These are phyloP conservation scores for Phytophthora uliginosa DNA, from an alignment of 352 stramenopile species.

Conservation along the genomic window DNA sequence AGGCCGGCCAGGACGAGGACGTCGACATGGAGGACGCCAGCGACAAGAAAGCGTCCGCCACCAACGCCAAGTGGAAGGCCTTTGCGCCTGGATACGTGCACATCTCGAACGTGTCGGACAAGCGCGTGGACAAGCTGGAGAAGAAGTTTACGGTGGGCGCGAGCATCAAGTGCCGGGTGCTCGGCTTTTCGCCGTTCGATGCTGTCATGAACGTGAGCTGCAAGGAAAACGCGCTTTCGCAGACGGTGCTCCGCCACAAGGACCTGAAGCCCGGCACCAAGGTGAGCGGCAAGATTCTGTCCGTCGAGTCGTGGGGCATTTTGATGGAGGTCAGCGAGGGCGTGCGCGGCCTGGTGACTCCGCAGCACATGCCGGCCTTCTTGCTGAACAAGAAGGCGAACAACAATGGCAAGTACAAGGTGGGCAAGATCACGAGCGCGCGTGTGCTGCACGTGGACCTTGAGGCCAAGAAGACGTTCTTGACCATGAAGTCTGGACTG, in stretches of 20 bases:
- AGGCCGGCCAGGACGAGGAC: conserved; percentile 32
- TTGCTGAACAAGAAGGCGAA: conserved; percentile 73
- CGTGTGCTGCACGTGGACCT: conserved; percentile 88
- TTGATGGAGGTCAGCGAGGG: conserved; percentile 90
- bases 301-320: conserved; percentile 86
- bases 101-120: conserved; percentile 89
- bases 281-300: conserved; percentile 85
- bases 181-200: conserved; percentile 90
- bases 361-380: conserved; percentile 84
- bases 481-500: conserved; percentile 93
- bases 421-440: conserved; percentile 80
- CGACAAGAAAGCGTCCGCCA: conserved; percentile 36
- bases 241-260: conserved; percentile 83
- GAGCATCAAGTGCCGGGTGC: conserved; percentile 75
- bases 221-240: conserved; percentile 78
- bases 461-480: conserved; percentile 93
- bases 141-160: conserved; percentile 84
- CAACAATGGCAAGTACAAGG: conserved; percentile 79
- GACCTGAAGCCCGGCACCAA: conserved; percentile 82
- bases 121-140: conserved; percentile 89
- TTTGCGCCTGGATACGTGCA: conserved; percentile 90
- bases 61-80: conserved; percentile 79
- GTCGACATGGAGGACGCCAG: conserved; percentile 61
- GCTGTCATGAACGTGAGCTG: conserved; percentile 86
- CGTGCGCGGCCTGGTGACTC: conserved; percentile 78